These are phyloP conservation scores for Pseudogymnoascus sp. DNA, from an alignment of 2,329 filamentous ascomycete species.

Conservation along the genomic window DNA sequence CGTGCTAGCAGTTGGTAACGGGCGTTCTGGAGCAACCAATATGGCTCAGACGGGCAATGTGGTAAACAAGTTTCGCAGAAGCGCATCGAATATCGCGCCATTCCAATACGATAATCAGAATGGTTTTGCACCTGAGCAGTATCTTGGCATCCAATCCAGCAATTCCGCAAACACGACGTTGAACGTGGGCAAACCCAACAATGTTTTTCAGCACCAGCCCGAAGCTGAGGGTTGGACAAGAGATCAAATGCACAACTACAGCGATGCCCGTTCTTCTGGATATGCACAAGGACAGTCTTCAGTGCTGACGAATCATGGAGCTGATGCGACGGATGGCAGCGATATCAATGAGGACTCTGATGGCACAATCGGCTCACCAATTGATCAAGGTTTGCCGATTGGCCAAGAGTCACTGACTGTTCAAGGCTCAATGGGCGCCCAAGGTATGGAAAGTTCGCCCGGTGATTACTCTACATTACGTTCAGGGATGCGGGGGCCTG, in stretches of 20 bases:
- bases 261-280: neutral
- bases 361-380: neutral
- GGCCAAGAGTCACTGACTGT: neutral
- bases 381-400: neutral
- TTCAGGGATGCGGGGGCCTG: neutral
- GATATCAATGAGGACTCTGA: neutral
- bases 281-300: neutral
- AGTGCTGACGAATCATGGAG: no score
- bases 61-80: neutral
- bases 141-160: neutral
- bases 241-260: neutral
- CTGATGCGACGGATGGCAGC: neutral
- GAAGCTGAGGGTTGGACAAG: neutral
- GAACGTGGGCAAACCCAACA: neutral
- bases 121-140: neutral
- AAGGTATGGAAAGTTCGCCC: neutral
- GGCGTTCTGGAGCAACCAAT: neutral
- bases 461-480: neutral
- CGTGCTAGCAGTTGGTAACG: neutral
- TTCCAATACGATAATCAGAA: neutral
- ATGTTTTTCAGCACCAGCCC: neutral
- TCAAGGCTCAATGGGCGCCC: neutral
- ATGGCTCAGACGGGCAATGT: neutral
- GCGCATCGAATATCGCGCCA: neutral
- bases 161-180: neutral